These are phyloP conservation scores for Schizophyllum amplum DNA, from an alignment of 1,284 basidiomycete genomes.

Conservation along the genomic window DNA sequence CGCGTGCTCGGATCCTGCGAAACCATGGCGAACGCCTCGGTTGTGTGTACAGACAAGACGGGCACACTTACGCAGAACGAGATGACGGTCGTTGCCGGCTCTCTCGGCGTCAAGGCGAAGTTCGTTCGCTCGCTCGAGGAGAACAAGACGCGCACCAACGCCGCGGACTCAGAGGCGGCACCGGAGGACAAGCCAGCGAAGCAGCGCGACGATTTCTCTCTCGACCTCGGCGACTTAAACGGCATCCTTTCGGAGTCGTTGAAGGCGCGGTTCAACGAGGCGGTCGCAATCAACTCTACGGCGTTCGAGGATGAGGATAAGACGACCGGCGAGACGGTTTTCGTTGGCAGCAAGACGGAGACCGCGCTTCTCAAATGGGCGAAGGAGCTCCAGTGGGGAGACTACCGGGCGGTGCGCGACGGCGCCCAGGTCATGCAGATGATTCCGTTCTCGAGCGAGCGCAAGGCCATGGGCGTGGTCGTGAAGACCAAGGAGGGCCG, in stretches of 20 bases:
- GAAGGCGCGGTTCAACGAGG: conserved; percentile 70
- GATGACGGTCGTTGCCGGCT: conserved; percentile 96
- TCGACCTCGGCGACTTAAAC: conserved; percentile 73
- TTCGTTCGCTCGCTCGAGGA: conserved; percentile 79
- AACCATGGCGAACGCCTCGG: conserved; percentile 97
- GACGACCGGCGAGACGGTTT: conserved; percentile 56
- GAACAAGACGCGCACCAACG: conserved; percentile 71
- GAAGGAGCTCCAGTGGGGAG: conserved; percentile 78
- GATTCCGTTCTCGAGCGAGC: conserved; percentile 92
- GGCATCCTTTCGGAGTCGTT: conserved; percentile 56
- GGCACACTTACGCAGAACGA: conserved; percentile 89
- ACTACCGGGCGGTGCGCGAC: conserved; percentile 68
- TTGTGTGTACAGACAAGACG: conserved; percentile 96
- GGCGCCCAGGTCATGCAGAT: conserved; percentile 72
- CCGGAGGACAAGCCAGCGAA: conserved; percentile 21
- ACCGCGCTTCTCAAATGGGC: conserved; percentile 88
- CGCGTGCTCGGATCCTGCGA: conserved; percentile 95
- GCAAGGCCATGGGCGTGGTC: conserved; percentile 96
- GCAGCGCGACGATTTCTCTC: conserved; percentile 68
- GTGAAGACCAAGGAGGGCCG: conserved; percentile 50
- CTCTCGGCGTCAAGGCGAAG: conserved; percentile 88
- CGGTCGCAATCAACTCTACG: conserved; percentile 91
- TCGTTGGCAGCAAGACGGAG: conserved; percentile 96
- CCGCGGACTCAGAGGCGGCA: conserved; percentile 39
- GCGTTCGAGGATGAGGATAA: conserved; percentile 84